These are phyloP conservation scores for Thraustochytrium striatum DNA, from an alignment of 352 stramenopile species.

Conservation along the genomic window DNA sequence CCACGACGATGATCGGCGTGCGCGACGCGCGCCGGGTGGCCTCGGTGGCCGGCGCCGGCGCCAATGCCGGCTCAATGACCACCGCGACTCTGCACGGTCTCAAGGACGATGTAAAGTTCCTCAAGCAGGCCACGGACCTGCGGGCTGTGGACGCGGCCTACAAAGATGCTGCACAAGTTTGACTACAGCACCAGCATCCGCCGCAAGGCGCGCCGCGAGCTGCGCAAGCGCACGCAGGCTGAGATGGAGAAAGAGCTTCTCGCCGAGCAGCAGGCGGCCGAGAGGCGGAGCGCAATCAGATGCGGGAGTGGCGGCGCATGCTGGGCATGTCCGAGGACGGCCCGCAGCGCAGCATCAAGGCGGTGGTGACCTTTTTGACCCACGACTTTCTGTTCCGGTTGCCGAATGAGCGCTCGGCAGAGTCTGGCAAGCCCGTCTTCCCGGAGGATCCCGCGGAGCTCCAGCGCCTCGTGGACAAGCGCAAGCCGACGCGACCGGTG, in stretches of 20 bases:
- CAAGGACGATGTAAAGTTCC: slow-evolving; percentile 58
- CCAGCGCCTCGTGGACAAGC: background rate
- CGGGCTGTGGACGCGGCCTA: slow-evolving; percentile 47
- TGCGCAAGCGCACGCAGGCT: slow-evolving; percentile 53
- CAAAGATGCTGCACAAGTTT: slow-evolving; percentile 46
- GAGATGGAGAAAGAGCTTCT: slow-evolving; percentile 54
- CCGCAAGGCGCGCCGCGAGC: slow-evolving; percentile 52
- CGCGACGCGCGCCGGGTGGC: background rate
- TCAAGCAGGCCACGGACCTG: slow-evolving; percentile 54
- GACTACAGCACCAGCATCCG: slow-evolving; percentile 51
- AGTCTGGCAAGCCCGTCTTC: slow-evolving; percentile 52
- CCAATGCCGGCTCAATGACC: slow-evolving; percentile 51
- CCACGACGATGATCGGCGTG: slow-evolving; percentile 3
- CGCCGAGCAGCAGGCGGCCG: slow-evolving; percentile 43
- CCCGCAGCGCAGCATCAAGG: slow-evolving; percentile 52
- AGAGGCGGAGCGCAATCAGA: slow-evolving; percentile 55
- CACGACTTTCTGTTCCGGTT: slow-evolving; percentile 54
- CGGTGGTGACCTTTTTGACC: slow-evolving; percentile 55
- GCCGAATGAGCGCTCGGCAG: slow-evolving; percentile 53
- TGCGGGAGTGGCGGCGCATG: slow-evolving; percentile 48
- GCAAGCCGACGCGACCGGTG: slow-evolving; percentile 40
- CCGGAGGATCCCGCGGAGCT: slow-evolving; percentile 51
- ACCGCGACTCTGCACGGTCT: slow-evolving; percentile 63
- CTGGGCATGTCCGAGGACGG: slow-evolving; percentile 48
- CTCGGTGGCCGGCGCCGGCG: background rate